Evolutionary conservation across 805 yeast species (phyloP), one percentile per base, ranked within the genome.

Genomic region (Yarrowia sp.): DNA sequence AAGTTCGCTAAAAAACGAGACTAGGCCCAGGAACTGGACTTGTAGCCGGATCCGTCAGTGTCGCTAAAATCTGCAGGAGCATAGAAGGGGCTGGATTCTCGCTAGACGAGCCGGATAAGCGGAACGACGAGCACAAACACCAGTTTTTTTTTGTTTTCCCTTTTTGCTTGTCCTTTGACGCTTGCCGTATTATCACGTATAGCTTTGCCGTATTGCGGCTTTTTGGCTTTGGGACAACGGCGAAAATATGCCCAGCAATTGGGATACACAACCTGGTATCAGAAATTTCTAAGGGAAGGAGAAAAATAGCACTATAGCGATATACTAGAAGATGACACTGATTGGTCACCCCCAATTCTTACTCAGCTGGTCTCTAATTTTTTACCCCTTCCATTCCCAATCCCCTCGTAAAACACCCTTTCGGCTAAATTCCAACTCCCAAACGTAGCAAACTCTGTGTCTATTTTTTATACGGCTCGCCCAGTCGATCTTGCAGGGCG

Each of bases 401-500:
- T 26, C 30, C 30, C n/a, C n/a, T 4, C 40, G 21, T 21, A 36
- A 36, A 36, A 21, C 44, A 28, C 30, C 16, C 11, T 22, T 33
- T 12, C 30, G 30, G 30, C 30, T 26, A 26, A 26, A 26, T 26
- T 35, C 21, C 32, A n/a, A n/a, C n/a, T n/a, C n/a, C n/a, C n/a
- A n/a, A n/a, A n/a, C n/a, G n/a, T n/a, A n/a, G n/a, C n/a, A 43
- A 43, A 43, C 49, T 26, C 49, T 46, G 24, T 30, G 8, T 28
- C 24, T 46, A 46, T 46, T 30, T 17, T 30, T 17, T 46, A 48
- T 48, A 48, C 54, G 54, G 38, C 38, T 30, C 54, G 19, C 54
- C 54, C 54, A 30, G 38, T 48, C 54, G 54, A 48, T 48, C 54
- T 48, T 48, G 52, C 54, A 48, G 54, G 38, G 11, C 12, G 14